A percentile compares a stretch with the other conserved stretches of the same genome.
These are phyloP conservation scores for Tubosaeta sp. DNA, from an alignment of 768 basidiomycete genomes.

Conservation along the genomic window DNA sequence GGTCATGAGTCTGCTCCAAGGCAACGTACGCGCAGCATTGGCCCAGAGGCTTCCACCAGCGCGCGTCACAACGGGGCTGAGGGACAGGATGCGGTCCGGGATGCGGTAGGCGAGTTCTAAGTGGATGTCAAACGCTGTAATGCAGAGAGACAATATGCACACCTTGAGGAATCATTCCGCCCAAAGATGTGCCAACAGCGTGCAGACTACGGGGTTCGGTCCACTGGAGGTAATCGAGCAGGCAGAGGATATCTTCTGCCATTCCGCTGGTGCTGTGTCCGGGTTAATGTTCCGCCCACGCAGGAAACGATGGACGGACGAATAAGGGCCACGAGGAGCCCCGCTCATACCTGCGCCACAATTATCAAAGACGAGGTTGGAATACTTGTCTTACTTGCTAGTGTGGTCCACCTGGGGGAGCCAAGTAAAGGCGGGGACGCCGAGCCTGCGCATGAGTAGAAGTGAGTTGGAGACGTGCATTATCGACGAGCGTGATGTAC, in stretches of 20 bases:
- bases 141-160: neutral
- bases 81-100: constrained; percentile 61
- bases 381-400: constrained; percentile 46
- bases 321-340: constrained; percentile 69
- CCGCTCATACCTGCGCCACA: constrained; percentile 77
- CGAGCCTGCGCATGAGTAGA: constrained; percentile 40
- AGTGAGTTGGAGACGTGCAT: constrained; percentile 3
- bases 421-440: constrained; percentile 64
- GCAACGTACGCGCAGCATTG: constrained; percentile 37
- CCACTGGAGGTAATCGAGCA: constrained; percentile 74
- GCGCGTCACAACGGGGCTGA: constrained; percentile 66
- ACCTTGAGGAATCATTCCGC: constrained; percentile 86
- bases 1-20: neutral
- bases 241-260: constrained; percentile 67
- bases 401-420: constrained; percentile 62
- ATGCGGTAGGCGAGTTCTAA: constrained; percentile 66
- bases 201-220: constrained; percentile 56
- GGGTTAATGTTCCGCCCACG: neutral
- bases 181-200: constrained; percentile 70
- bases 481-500: constrained; percentile 17
- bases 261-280: constrained; percentile 59
- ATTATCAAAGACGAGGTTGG: constrained; percentile 76
- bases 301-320: constrained; percentile 40
- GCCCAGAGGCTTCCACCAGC: constrained; percentile 54
- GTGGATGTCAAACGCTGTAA: neutral